These are phyloP conservation scores for Cnidoscolus chayamansa DNA, from an alignment of 441 rosid species.

Conservation along the genomic window DNA sequence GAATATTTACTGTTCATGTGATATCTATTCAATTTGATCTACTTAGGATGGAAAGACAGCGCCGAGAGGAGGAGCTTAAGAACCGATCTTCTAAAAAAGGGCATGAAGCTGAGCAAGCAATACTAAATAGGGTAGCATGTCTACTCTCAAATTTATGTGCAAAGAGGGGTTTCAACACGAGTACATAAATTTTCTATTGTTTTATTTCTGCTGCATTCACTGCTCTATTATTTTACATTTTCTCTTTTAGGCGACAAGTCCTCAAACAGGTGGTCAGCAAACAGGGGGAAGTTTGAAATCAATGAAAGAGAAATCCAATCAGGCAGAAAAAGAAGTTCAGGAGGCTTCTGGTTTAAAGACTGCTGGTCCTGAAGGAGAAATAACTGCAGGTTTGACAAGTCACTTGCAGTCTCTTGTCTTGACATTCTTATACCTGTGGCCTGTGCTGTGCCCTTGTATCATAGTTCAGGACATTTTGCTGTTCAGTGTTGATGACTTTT, in stretches of 20 bases:
- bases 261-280: constrained; percentile 69
- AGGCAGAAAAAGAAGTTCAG: constrained; percentile 51
- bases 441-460: constrained; percentile 10
- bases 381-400: constrained; percentile 79
- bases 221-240: constrained; percentile 1
- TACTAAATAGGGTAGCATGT: constrained; percentile 59
- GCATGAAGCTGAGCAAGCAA: constrained; percentile 79
- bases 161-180: background rate
- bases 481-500: background rate
- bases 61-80: constrained; percentile 92
- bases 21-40: constrained; percentile 12
- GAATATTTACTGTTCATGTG: background rate
- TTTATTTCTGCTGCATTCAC: background rate
- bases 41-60: constrained; percentile 89
- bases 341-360: constrained; percentile 81
- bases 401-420: background rate
- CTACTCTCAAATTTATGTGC: background rate
- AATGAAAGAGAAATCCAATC: constrained; percentile 76
- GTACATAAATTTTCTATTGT: background rate
- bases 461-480: background rate
- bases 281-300: constrained; percentile 86
- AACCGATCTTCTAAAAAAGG: constrained; percentile 79
- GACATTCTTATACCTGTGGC: background rate
- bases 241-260: constrained; percentile 72
- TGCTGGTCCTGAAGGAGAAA: constrained; percentile 93